Base-by-base conservation (phyloP, 2,329 filamentous ascomycete species). In the Fusarium nanum region DNA sequence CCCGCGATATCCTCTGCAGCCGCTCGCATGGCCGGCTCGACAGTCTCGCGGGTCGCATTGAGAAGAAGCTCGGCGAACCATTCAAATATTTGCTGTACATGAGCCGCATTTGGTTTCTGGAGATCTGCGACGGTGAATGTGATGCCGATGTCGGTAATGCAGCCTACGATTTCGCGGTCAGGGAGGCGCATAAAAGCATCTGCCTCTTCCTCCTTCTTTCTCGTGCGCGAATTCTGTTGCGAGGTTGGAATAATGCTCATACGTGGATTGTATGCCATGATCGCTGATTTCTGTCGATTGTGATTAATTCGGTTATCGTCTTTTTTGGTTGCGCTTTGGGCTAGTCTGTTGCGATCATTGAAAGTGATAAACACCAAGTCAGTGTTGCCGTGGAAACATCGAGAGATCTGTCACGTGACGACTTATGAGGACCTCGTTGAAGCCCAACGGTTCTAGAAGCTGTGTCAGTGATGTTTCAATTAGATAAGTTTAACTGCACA, bases 51-150 rank as follows among this genome's bases (percentile, higher is more conserved):
- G 37, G 94, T 98, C 57, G 93, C 91, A 82, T 97, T 98, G 84
- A 98, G 93, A 28, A 98, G 88, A 20, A 98, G 86, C 78, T 98
- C 94, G 63, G 94, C 94, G 74, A 99, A 96, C 92, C 94, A 97
- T 85, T 99, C 96, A 78, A 98, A 97, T 55, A 99, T 94, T 85
- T 96, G 94, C 81, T 99, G 96, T 56, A 98, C 94, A 76, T 97
- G 94, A 65, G 95, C 89, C 5, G 96, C 92, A 75, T 97, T 97
- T 7, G 96, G 96, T 78, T 98, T 98, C 75, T 95, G 90, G 42
- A 99, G 87, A 81, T 99, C 95, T 66, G 92, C 88, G 20, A 94
- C 85, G 37, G 89, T 92, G 80, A 98, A 98, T 28, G 89, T 90
- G 75, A 98, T 94, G 63, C 95, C 95, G 76, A 98, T 97, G 79